Evolutionary conservation across 768 basidiomycete species (phyloP), one percentile per base, ranked within the genome.

Genomic region (Baorangia bicolor): DNA sequence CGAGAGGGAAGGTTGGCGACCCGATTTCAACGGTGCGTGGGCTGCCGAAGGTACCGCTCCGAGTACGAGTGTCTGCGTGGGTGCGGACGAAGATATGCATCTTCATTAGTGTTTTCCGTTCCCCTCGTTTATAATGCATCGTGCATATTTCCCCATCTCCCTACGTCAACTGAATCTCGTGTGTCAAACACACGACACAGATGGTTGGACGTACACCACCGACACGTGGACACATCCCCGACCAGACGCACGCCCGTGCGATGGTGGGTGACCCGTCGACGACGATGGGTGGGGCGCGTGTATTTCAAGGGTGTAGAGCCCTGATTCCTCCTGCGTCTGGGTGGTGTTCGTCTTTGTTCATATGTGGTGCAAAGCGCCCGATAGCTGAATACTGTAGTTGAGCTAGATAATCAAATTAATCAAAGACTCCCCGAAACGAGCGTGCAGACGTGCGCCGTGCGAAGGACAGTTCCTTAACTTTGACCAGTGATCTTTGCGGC

Each of bases 191-290:
- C 11, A 28, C 23, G 30, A 31, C 27, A 28, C 59, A 21, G 56
- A 83, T 62, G 91, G 89, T 4, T 93, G 92, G 90, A 82, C 88
- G 14, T 92, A 92, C 63, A 86, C 86, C 9, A 88, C 90, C 58
- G 90, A 91, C 55, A 73, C 78, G 0, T 93, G 91, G 92, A 73
- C 82, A 5, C 77, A 84, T 53, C 75, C 83, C 12, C 52, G 71
- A 10, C 66, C 37, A 71, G 65, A 58, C 59, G 68, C 65, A 76
- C 70, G 38, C 75, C 75, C 72, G 70, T 51, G 75, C 64, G 56
- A 80, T 73, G 68, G 78, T 59, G 74, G 74, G 39, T 89, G 58
- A 91, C 89, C 18, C 73, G 89, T 43, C 70, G 89, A 60, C 70
- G 89, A 59, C 73, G 87, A 50, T 92, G 91, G 90, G 73, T 81